Percentiles rank a stretch among this genome's conserved stretches.
phyloP scores from a whole-genome alignment of 371 early-diverging fungal species.

The Syncephalastrum contaminatum region DNA sequence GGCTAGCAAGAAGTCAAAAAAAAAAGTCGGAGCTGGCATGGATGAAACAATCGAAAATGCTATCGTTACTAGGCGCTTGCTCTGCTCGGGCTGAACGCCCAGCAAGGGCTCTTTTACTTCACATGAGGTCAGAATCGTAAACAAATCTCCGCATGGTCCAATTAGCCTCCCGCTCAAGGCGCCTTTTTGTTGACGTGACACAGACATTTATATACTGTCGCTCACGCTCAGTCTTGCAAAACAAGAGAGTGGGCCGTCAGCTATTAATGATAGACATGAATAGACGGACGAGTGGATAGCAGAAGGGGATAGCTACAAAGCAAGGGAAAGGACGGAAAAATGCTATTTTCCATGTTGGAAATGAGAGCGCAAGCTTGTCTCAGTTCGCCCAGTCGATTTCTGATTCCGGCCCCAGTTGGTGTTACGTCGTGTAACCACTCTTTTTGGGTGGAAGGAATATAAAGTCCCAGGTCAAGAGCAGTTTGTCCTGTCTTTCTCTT shows the following conservation, averaged over 20 bases:
- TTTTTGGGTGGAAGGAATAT: constrained; percentile 3
- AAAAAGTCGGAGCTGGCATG: neutral
- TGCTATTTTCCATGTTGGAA: neutral
- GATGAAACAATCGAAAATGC: constrained; percentile 19
- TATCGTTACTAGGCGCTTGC: constrained; percentile 12
- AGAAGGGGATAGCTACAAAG: constrained; percentile 1
- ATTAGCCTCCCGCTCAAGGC: constrained; percentile 2
- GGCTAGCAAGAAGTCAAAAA: constrained; percentile 2
- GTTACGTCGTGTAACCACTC: constrained; percentile 17
- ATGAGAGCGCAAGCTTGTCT: too few species aligned
- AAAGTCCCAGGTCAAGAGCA: too few species aligned
- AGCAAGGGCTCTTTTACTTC: neutral
- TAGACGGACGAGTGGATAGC: neutral
- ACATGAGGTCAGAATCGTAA: constrained; percentile 6
- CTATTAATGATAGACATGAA: neutral
- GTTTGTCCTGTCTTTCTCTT: constrained; percentile 9
- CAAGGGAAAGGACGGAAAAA: constrained; percentile 3
- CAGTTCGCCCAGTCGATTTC: constrained; percentile 3
- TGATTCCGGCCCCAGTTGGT: constrained; percentile 14
- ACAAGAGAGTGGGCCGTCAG: too few species aligned
- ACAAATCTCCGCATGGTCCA: constrained; percentile 7
- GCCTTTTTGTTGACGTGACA: constrained; percentile 5
- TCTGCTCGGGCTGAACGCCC: neutral
- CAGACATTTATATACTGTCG: too few species aligned
- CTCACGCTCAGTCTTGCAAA: too few species aligned